Evolutionary conservation across 495 filamentous ascomycete species (phyloP), one percentile per base, ranked within the genome.

Genomic region (Aspergillus carlsbadensis): DNA sequence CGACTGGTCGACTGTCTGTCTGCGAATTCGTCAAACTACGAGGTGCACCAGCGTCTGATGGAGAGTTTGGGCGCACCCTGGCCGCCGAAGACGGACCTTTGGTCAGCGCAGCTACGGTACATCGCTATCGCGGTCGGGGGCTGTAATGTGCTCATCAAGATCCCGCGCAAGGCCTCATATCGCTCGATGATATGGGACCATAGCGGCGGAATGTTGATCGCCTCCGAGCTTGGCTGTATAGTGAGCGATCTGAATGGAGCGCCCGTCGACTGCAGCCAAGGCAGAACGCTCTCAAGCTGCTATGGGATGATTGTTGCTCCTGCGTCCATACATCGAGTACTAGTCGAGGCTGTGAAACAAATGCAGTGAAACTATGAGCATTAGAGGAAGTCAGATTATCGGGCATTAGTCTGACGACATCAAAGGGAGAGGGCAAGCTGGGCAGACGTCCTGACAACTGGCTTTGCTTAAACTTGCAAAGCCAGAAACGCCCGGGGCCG

Each of bases 161-260:
- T 89, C 10, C 85, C 87, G 49, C 73, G 75, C 55, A 71, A 73
- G 5, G 62, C 68, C 3, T 65, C 70, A 0, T 73, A 84, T 54
- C 71, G 71, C 22, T 85, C 79, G n/a, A 85, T 86, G 67, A 74
- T 87, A 14, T 90, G 87, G 87, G 87, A 90, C 59, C 87, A 90
- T 67, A 81, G 83, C 0, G 87, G 86, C 7, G 86, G 84, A 0
- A 84, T 87, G 79, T 65, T 90, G 22, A 71, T 89, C 29, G 86
- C 82, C 42, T 73, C 83, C 66, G 87, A 90, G 61, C 68, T 84
- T 2, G 87, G 87, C 0, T 84, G 82, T 26, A 71, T 72, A 50
- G 75, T 90, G 15, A 87, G 81, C 0, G 86, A 90, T 59, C 68
- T 89, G 2, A 68, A 84, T 46, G 80, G 84, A 4, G 58, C 56